Evolutionary conservation across 2,329 filamentous ascomycete genomes (phyloP), one percentile per base, ranked within the genome.

Genomic region (Diaporthe batatas): DNA sequence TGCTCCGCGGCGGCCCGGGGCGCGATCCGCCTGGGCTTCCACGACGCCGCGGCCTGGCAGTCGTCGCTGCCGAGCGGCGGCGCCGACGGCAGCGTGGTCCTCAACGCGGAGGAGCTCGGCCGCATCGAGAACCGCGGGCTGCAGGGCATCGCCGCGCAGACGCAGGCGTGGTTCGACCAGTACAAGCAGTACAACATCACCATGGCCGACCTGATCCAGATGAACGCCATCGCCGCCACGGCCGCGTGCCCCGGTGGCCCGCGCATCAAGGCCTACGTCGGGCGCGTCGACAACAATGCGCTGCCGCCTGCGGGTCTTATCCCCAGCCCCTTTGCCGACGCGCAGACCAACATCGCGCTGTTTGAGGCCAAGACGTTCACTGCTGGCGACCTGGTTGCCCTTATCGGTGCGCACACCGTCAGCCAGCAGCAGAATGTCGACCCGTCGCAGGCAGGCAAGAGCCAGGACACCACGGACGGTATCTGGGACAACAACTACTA

Each of bases 201-300:
- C 14, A 86, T 87, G 75, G 88, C 88, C 23, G 88, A 90, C 78
- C 80, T 90, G 25, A 85, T 88, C 53, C 86, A 89, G 77, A 84
- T 88, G 65, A 86, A 83, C 3, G 83, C 81, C 79, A 82, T 80
- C 62, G 81, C 86, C 53, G 87, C 85, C 5, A 85, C 86, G 5
- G 83, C 86, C 2, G 82, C 83, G 3, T 90, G 88, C 70, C 87
- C 87, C 0, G 84, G 85, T 18, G 87, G 88, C 0, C 88, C 87
- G 3, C 82, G 83, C 14, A 84, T 89, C 49, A 79, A 82, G 21
- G 83, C 84, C n/a, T 86, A 86, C 73, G 83, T 87, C 10, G 87
- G 88, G 39, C 83, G 88, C 67, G 80, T 78, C 29, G 87, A 89
- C 75, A 81, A 82, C 58, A 76, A 78, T 18, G 76, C 75, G 10